Conservation (phyloP, 139 green algal genomes). For the Nannochloris sp. region DNA sequence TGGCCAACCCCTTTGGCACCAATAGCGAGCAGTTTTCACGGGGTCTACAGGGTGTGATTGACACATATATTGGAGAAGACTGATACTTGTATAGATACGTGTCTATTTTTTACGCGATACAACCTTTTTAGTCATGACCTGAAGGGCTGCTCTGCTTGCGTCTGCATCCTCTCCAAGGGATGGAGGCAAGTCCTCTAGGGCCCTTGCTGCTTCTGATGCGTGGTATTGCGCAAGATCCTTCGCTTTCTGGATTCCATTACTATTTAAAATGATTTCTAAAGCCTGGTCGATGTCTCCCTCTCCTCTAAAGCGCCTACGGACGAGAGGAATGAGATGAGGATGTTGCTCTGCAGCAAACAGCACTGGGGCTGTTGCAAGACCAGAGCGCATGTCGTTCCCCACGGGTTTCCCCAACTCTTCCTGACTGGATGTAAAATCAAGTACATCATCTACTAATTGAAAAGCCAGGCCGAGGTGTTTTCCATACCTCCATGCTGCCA, state of each 20-base stretch:
- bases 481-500: slow-evolving; percentile 40
- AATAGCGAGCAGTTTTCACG: background rate
- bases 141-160: slow-evolving; percentile 3
- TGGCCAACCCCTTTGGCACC: no score
- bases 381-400: slow-evolving; percentile 78
- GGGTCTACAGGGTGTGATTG: background rate
- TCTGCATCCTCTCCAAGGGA: background rate
- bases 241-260: slow-evolving; percentile 14
- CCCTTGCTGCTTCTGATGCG: background rate
- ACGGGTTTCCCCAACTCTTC: slow-evolving; percentile 86
- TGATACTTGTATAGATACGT: background rate
- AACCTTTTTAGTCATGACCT: slow-evolving; percentile 3
- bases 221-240: slow-evolving; percentile 2
- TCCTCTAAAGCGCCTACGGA: slow-evolving; percentile 74
- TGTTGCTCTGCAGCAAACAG: slow-evolving; percentile 75
- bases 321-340: slow-evolving; percentile 44
- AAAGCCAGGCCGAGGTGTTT: slow-evolving; percentile 91
- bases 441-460: slow-evolving; percentile 92
- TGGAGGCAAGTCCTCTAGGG: slow-evolving; percentile 1
- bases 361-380: slow-evolving; percentile 88
- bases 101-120: slow-evolving; percentile 7
- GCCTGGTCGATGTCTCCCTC: slow-evolving; percentile 32
- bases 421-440: slow-evolving; percentile 81
- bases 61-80: slow-evolving; percentile 2
- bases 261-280: slow-evolving; percentile 5